phyloP scores from a whole-genome alignment of 2,329 filamentous ascomycete species.

The Septoria petroselini region DNA sequence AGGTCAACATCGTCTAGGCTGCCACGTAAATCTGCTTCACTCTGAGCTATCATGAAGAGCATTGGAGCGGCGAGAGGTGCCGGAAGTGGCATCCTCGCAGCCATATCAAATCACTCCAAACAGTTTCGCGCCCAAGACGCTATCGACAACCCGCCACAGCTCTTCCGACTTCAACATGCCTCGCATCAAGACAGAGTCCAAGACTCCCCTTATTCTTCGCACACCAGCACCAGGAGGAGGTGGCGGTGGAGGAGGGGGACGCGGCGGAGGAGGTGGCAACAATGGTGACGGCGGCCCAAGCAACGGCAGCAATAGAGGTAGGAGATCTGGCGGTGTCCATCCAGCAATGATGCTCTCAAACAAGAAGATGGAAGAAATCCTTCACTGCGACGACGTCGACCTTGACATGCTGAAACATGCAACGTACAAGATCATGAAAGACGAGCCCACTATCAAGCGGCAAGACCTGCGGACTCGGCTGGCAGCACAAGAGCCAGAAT shows the following conservation, averaged over 20 bases:
- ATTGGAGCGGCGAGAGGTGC: too few relatives aligned
- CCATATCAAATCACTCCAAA: not conserved
- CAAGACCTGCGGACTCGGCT: not conserved
- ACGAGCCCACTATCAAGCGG: not conserved
- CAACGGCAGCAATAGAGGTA: too few relatives aligned
- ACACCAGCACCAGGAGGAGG: slow-evolving; percentile 6
- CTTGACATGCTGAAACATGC: slow-evolving; percentile 6
- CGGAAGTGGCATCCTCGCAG: too few relatives aligned
- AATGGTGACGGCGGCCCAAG: not conserved
- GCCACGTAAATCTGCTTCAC: too few relatives aligned
- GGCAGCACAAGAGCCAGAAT: not conserved
- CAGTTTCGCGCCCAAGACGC: not conserved
- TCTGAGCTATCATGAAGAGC: too few relatives aligned
- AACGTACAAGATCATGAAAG: not conserved
- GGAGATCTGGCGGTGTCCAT: not conserved
- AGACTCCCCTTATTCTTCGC: not conserved
- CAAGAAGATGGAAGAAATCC: slow-evolving; percentile 3
- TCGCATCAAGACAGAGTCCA: slow-evolving; percentile 7
- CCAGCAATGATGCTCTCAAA: slow-evolving; percentile 3
- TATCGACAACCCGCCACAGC: too few relatives aligned
- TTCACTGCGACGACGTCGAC: not conserved
- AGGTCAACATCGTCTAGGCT: too few relatives aligned
- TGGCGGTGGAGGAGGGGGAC: not conserved
- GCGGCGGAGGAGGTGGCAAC: not conserved
- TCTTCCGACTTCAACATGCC: not conserved